These are phyloP conservation scores for Penicillium verrucosum DNA, from an alignment of 2,329 filamentous ascomycete species.

Conservation along the genomic window DNA sequence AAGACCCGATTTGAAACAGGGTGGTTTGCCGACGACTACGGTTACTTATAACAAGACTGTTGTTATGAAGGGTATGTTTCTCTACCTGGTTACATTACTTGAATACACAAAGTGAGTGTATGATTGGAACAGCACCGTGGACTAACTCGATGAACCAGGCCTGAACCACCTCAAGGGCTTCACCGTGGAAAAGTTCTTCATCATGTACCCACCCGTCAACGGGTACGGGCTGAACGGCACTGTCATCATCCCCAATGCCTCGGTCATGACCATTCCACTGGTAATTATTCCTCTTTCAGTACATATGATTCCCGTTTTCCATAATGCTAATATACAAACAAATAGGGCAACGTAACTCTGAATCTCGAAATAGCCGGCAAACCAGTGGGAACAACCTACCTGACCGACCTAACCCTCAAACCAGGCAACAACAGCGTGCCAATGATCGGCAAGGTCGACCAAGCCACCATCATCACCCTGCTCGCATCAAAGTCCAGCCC, in stretches of 20 bases:
- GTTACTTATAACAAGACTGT: conserved; percentile 57
- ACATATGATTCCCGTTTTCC: not conserved
- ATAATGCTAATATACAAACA: conserved; percentile 6
- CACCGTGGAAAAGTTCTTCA: conserved; percentile 47
- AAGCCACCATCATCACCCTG: conserved; percentile 34
- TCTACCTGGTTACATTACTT: not conserved
- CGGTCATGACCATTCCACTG: conserved; percentile 55
- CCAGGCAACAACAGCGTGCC: conserved; percentile 55
- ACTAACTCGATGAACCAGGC: conserved; percentile 37
- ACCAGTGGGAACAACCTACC: conserved; percentile 49
- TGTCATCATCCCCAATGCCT: conserved; percentile 59
- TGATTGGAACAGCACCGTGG: fast-evolving
- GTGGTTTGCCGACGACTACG: conserved; percentile 47
- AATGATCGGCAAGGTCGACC: conserved; percentile 51
- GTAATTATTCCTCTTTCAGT: conserved; percentile 22
- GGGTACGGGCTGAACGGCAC: conserved; percentile 55
- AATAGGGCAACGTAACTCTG: conserved; percentile 55
- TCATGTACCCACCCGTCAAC: conserved; percentile 43
- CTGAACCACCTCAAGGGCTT: conserved; percentile 57
- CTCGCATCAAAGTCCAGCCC: conserved; percentile 25
- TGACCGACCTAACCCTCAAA: conserved; percentile 51
- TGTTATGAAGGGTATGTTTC: conserved; percentile 53
- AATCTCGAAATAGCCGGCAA: conserved; percentile 49
- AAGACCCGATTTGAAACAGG: conserved; percentile 51
- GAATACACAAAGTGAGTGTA: not conserved